phyloP scores from a whole-genome alignment of 192 early-diverging fungal genomes.

The Coemansia sp. region DNA sequence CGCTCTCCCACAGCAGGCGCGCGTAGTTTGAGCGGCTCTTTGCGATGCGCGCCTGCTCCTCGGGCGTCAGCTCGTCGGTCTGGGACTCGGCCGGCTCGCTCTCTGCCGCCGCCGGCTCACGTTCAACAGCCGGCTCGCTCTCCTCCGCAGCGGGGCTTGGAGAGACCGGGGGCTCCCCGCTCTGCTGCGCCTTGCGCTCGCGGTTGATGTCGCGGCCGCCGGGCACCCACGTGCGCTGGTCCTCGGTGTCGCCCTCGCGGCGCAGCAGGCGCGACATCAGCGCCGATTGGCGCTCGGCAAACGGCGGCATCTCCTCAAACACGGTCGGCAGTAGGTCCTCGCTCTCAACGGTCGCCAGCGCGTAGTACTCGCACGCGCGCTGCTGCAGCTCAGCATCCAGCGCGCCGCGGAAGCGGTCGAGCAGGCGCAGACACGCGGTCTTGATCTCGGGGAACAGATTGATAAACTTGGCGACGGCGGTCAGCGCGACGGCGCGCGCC shows the following conservation, averaged over 20 bases:
- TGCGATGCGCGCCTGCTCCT: constrained; percentile 15
- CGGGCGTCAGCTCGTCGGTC: constrained; percentile 5
- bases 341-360: constrained; percentile 76
- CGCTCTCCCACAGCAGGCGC: constrained; percentile 63
- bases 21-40: constrained; percentile 54
- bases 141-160: too few species aligned
- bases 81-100: neutral
- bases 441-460: constrained; percentile 99
- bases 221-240: constrained; percentile 92
- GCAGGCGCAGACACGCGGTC: constrained; percentile 77
- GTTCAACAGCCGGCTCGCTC: too few species aligned
- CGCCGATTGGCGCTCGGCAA: constrained; percentile 90
- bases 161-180: neutral
- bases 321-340: constrained; percentile 88
- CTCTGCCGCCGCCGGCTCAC: too few species aligned
- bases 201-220: constrained; percentile 83
- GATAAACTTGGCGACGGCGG: constrained; percentile 93
- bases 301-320: constrained; percentile 99
- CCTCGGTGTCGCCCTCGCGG: constrained; percentile 88
- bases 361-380: constrained; percentile 94
- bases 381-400: constrained; percentile 97
- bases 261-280: constrained; percentile 80
- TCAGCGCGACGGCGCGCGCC: constrained; percentile 83
- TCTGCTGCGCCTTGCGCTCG: constrained; percentile 35
- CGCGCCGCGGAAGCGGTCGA: constrained; percentile 83